Conservation (phyloP, 2,329 filamentous ascomycete species). For the Arthrobotrys sinensis region DNA sequence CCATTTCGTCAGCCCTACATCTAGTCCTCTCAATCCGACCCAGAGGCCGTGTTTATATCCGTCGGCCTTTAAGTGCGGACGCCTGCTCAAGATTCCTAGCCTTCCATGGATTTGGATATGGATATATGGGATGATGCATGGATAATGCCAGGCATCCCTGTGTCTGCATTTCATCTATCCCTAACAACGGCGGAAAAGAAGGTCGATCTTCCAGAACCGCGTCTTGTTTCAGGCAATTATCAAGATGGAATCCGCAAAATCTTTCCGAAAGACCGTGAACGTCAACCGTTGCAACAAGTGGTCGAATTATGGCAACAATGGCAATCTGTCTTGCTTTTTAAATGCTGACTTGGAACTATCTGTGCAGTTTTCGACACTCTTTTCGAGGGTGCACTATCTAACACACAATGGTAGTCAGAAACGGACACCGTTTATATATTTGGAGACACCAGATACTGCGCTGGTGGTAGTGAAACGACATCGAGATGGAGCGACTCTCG, state of each 20-base stretch:
- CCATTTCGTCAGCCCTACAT: not conserved
- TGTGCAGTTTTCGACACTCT: not conserved
- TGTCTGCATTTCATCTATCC: slow-evolving; percentile 53
- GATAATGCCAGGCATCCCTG: slow-evolving; percentile 53
- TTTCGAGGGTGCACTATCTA: not conserved
- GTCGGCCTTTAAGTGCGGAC: not conserved
- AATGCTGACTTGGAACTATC: slow-evolving; percentile 25
- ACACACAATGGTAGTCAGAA: slow-evolving; percentile 38
- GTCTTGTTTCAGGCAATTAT: slow-evolving; percentile 60
- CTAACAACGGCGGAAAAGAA: slow-evolving; percentile 60
- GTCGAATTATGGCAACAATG: not conserved
- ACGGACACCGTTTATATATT: slow-evolving; percentile 16
- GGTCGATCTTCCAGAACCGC: slow-evolving; percentile 59
- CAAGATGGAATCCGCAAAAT: slow-evolving; percentile 60
- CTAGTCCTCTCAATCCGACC: not conserved
- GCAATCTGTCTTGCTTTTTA: slow-evolving; percentile 26
- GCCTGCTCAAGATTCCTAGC: not conserved
- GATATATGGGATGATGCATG: slow-evolving; percentile 35
- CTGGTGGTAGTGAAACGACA: slow-evolving; percentile 24
- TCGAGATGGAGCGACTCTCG: slow-evolving; percentile 39
- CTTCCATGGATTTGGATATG: slow-evolving; percentile 54
- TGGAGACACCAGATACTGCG: slow-evolving; percentile 11
- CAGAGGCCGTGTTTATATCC: not conserved
- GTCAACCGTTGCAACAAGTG: slow-evolving; percentile 14
- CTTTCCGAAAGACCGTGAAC: slow-evolving; percentile 59